Conservation (phyloP, 495 filamentous ascomycete genomes). For the Schizothecium vesticola region DNA sequence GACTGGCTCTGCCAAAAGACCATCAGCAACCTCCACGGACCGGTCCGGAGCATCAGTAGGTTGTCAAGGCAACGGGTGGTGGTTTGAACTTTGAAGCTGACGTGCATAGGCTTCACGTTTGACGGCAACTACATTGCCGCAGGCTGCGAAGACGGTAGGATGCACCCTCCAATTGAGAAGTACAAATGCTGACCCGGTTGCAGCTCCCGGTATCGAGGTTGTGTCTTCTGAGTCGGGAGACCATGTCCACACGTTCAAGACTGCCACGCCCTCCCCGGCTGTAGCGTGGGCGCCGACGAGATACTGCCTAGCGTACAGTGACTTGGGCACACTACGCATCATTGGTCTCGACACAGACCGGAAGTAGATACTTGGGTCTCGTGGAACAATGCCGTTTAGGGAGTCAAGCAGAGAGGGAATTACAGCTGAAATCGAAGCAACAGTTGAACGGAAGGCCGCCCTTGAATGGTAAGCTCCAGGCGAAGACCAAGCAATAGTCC, state of each 20-base stretch:
- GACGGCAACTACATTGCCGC: slow-evolving; percentile 85
- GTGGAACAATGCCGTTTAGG: background rate
- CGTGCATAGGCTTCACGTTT: slow-evolving; percentile 62
- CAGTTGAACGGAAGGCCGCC: background rate
- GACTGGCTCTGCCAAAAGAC: slow-evolving; percentile 88
- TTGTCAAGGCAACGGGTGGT: background rate
- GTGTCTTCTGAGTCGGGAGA: slow-evolving; percentile 88
- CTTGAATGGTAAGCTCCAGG: background rate
- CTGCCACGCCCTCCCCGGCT: slow-evolving; percentile 54
- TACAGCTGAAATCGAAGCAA: background rate
- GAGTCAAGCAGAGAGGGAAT: background rate
- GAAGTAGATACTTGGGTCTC: slow-evolving; percentile 22
- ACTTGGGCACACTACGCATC: slow-evolving; percentile 75
- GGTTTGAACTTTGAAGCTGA: slow-evolving; percentile 11
- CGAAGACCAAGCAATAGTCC: background rate
- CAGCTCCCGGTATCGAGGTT: slow-evolving; percentile 58
- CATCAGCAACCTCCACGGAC: slow-evolving; percentile 67
- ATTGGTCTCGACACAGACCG: slow-evolving; percentile 53
- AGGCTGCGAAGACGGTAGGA: slow-evolving; percentile 72
- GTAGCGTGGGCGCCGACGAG: slow-evolving; percentile 87
- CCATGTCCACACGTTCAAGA: slow-evolving; percentile 71
- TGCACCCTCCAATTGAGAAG: background rate
- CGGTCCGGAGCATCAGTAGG: slow-evolving; percentile 70
- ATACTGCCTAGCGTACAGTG: slow-evolving; percentile 88
- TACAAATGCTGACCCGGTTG: slow-evolving; percentile 5